Evolutionary conservation across 176 grass and related monocot species (phyloP).

Genomic region (Ampelocalamus luodianensis): DNA sequence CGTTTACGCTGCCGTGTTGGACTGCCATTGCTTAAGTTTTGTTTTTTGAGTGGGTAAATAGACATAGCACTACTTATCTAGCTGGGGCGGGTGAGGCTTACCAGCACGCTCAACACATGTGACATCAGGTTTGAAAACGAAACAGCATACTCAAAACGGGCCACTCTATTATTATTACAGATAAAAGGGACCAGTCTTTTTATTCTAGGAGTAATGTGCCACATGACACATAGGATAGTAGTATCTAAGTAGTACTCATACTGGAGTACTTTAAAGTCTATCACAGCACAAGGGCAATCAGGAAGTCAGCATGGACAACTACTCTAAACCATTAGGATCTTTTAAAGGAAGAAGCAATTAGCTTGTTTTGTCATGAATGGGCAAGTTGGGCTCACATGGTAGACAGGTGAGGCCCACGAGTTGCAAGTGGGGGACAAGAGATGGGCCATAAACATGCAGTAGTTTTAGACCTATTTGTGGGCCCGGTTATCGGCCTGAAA

Average conservation of each 20-base stretch:
- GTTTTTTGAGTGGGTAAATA: neutral
- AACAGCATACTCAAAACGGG: neutral
- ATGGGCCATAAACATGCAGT: neutral
- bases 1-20: neutral
- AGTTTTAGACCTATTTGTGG: neutral
- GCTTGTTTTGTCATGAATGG: neutral
- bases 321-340: neutral
- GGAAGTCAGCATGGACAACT: neutral
- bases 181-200: neutral
- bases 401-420: neutral
- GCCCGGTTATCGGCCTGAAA: neutral
- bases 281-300: neutral
- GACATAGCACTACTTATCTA: neutral
- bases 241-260: neutral
- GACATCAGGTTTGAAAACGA: neutral
- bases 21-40: neutral
- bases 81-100: neutral
- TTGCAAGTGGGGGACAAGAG: neutral
- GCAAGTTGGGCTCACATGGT: neutral
- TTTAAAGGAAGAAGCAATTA: no score
- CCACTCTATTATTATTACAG: neutral
- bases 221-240: neutral
- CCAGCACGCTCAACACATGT: neutral
- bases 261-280: neutral
- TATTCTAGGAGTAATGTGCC: neutral